phyloP scores from a whole-genome alignment of 2,329 filamentous ascomycete genomes.

The Colletotrichum paranaense region DNA sequence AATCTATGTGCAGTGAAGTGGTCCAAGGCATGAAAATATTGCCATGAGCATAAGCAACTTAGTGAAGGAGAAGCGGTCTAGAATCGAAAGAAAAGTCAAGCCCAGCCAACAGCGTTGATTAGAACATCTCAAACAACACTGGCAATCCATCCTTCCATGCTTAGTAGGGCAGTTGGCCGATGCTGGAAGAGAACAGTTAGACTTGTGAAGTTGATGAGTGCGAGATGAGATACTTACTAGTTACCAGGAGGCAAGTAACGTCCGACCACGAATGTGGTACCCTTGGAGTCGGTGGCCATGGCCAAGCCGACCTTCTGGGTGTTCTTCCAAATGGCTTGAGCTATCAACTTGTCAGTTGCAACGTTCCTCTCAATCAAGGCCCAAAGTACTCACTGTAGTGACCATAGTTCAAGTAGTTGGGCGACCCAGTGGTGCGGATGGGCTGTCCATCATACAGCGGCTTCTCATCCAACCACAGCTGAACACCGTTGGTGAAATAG shows the following conservation, averaged over 20 bases:
- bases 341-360: neutral
- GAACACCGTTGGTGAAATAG: neutral
- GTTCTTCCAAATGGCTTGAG: conserved; percentile 3
- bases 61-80: neutral
- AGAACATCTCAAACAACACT: neutral
- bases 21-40: neutral
- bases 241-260: conserved; percentile 15
- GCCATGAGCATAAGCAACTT: neutral
- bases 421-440: neutral
- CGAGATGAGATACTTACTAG: neutral
- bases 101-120: neutral
- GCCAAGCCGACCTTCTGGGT: conserved; percentile 2
- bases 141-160: neutral
- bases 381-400: conserved; percentile 11
- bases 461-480: conserved; percentile 32
- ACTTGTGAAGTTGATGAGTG: too few species aligned
- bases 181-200: neutral
- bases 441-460: conserved; percentile 2
- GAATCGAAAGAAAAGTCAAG: neutral
- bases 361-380: too few species aligned
- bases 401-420: conserved; percentile 4
- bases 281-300: neutral
- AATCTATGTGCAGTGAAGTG: neutral
- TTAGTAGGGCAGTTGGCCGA: neutral
- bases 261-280: neutral